phyloP scores from a whole-genome alignment of 352 stramenopile species.

The Globisporangium megalacanthum region DNA sequence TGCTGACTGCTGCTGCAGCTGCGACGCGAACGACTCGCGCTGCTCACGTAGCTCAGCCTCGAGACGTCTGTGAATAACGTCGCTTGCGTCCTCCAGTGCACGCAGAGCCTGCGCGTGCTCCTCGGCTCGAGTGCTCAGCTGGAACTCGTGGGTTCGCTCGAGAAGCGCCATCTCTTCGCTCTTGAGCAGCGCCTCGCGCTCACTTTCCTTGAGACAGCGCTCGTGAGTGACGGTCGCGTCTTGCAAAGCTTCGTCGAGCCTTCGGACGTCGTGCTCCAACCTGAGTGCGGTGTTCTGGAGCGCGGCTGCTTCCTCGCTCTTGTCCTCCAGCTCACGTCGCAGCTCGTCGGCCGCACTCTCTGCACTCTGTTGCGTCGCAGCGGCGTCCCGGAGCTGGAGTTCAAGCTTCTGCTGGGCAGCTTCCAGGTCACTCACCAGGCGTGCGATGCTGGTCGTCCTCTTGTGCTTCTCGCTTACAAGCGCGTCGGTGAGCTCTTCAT shows the following conservation, averaged over 20 bases:
- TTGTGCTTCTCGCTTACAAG: constrained; percentile 11
- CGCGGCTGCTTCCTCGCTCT: not conserved
- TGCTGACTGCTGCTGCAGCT: not conserved
- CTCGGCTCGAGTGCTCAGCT: not conserved
- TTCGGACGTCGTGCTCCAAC: not conserved
- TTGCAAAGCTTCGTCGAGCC: not conserved
- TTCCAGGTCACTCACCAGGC: constrained; percentile 1
- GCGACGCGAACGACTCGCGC: not conserved
- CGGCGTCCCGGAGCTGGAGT: constrained; percentile 1
- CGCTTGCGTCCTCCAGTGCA: not conserved
- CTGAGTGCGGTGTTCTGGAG: not conserved
- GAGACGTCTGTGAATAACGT: not conserved
- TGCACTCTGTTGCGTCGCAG: not conserved
- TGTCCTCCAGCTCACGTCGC: not conserved
- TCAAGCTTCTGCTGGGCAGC: not conserved
- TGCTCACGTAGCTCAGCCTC: not conserved
- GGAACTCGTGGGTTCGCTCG: not conserved
- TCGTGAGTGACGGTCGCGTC: not conserved
- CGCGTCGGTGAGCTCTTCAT: constrained; percentile 5
- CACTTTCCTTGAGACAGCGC: not conserved
- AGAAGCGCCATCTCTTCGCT: not conserved
- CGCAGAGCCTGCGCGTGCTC: not conserved
- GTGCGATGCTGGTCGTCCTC: constrained; percentile 1
- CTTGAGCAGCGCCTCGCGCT: constrained; percentile 3
- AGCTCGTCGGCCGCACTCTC: not conserved